phyloP scores from a whole-genome alignment of 345 rosid species.

The Excoecaria cochinchinensis region DNA sequence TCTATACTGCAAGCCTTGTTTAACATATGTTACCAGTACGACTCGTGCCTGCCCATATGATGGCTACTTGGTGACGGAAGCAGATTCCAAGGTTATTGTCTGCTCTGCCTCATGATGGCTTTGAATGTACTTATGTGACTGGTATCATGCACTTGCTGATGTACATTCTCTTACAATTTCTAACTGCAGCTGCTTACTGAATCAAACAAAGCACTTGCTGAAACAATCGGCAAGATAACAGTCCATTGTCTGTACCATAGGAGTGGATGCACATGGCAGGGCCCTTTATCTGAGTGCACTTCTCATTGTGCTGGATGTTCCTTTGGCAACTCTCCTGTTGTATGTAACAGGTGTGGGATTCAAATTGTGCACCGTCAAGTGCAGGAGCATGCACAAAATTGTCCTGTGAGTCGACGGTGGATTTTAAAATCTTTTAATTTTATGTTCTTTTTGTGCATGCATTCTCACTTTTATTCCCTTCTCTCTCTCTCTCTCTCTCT shows the following conservation, averaged over 20 bases:
- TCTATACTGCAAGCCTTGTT: constrained; percentile 73
- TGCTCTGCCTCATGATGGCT: neutral
- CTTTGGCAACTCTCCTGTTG: constrained; percentile 70
- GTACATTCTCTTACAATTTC: neutral
- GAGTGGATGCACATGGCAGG: constrained; percentile 91
- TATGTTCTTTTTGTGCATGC: neutral
- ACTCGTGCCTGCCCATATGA: constrained; percentile 80
- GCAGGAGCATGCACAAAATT: constrained; percentile 73
- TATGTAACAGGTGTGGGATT: constrained; percentile 61
- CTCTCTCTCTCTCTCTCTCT: neutral
- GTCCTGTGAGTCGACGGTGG: constrained; percentile 56
- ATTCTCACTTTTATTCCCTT: constrained; percentile 17
- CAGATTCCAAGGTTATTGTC: constrained; percentile 66
- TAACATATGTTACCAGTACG: constrained; percentile 55
- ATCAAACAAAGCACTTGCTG: constrained; percentile 60
- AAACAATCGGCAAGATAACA: constrained; percentile 55
- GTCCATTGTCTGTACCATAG: constrained; percentile 68
- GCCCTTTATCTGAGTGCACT: constrained; percentile 58
- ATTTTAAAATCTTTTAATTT: neutral
- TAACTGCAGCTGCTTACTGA: constrained; percentile 63
- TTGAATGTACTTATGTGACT: neutral
- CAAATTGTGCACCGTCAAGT: constrained; percentile 66
- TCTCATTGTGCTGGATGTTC: constrained; percentile 71
- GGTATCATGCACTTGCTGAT: constrained; percentile 13
- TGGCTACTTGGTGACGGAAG: constrained; percentile 74